Base-by-base conservation (phyloP, 2,329 filamentous ascomycete species). In the Fusarium bactridioides region DNA sequence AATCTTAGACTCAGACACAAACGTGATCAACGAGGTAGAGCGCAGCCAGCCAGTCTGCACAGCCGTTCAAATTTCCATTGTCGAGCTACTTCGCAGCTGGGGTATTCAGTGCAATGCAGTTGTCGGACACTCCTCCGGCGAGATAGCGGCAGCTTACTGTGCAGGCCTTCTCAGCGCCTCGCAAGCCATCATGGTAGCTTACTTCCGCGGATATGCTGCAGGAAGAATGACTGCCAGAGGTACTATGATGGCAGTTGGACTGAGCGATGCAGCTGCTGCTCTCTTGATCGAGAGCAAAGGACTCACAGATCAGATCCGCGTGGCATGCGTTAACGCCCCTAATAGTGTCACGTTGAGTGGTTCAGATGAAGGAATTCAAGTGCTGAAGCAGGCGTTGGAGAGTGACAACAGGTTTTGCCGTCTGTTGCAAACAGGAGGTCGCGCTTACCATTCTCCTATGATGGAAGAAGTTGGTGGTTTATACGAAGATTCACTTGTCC, bases 101-200 rank as follows among this genome's bases (percentile, higher is more conserved):
- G 29, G 47, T 18, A 4, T 33, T 19, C 29, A 50, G 11, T 50
- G 16, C 10, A 50, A 33, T 1, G 27, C n/a, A 23, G 29, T 33
- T 13, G 47, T 50, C 15, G 29, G 47, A 7, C 29, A 50, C 3
- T 33, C 47, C 7, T 50, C 47, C 0, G 47, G 47, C 5, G 47
- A 50, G 21, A 50, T 50, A 33, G 29, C 47, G 0, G 47, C 29
- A 23, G 47, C 29, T 13, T 50, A 50, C 29, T 31, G 27, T 19
- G 47, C 29, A 0, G 29, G 47, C 0, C n/a, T 50, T 2, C 5
- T 50, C 10, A 50, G 8, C 13, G n/a, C 21, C 21, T 10, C 27
- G 0, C 47, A 50, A 3, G 47, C 29, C 29, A 23, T 50, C 16
- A 23, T 4, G 16, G 47, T 50, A 19, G 47, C 47, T 7, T 50